Percentiles rank a stretch among this genome's conserved stretches.
Conservation (phyloP, 805 yeast genomes). For the Yarrowia sp. region DNA sequence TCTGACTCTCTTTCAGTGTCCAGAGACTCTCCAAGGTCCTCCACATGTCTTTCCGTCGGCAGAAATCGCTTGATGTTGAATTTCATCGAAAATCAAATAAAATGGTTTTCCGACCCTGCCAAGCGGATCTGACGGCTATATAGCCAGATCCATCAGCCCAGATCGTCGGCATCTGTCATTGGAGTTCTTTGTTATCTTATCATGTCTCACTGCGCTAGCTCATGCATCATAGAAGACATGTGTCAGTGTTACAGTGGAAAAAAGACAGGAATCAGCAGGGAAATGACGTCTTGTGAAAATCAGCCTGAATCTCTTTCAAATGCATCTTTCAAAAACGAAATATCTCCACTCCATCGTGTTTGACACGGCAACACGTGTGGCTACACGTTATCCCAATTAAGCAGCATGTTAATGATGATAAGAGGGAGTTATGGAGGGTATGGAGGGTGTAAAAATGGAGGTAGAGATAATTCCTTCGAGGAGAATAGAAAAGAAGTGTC, state of each 20-base stretch:
- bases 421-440: not conserved
- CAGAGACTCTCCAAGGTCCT: not conserved
- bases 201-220: not conserved
- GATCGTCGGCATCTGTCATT: not conserved
- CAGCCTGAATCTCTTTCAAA: too few species aligned
- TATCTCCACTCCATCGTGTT: too few species aligned
- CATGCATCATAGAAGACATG: too few species aligned
- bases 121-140: not conserved
- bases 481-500: too few species aligned
- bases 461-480: too few species aligned
- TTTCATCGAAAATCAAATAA: not conserved
- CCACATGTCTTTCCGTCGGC: constrained; percentile 11
- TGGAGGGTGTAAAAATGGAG: too few species aligned
- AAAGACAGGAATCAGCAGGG: too few species aligned
- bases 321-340: too few species aligned
- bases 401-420: constrained; percentile 3
- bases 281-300: too few species aligned
- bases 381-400: constrained; percentile 2
- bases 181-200: constrained; percentile 16
- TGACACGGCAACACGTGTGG: not conserved
- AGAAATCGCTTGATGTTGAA: not conserved
- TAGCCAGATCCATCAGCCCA: not conserved
- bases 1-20: not conserved
- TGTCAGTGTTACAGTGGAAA: too few species aligned
- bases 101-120: not conserved